Conservation (phyloP, 345 rosid genomes). For the Citrus cavaleriei region DNA sequence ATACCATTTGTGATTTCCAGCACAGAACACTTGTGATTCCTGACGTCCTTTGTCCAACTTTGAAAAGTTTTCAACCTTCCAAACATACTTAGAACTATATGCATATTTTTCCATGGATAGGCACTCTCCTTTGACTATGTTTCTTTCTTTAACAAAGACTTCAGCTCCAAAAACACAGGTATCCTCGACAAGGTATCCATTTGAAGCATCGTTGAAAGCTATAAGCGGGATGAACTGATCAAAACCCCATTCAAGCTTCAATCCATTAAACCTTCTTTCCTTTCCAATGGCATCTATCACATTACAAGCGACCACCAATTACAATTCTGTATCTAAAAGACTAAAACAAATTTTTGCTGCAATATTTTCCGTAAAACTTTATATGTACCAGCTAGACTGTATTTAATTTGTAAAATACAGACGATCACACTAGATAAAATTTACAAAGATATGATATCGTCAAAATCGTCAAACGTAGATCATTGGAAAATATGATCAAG, state of each 20-base stretch:
- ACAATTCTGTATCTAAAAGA: not conserved
- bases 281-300: constrained; percentile 26
- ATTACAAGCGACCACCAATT: not conserved
- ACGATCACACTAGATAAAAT: no score
- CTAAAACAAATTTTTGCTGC: no score
- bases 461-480: no score
- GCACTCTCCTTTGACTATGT: constrained; percentile 29
- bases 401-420: no score
- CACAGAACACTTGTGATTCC: constrained; percentile 20
- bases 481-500: no score
- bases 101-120: constrained; percentile 26
- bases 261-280: constrained; percentile 31
- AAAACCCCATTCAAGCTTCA: constrained; percentile 38
- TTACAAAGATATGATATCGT: no score
- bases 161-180: constrained; percentile 42
- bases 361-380: no score
- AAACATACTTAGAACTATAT: constrained; percentile 11
- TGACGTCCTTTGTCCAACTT: not conserved
- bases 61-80: constrained; percentile 38
- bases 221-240: constrained; percentile 27
- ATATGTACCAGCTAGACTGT: no score
- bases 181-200: constrained; percentile 39
- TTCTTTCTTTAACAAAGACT: constrained; percentile 38
- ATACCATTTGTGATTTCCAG: constrained; percentile 17
- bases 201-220: constrained; percentile 19